Percentiles rank a stretch among this genome's conserved stretches.
phyloP scores from a whole-genome alignment of 495 filamentous ascomycete species.

The Beverwykella pulmonaria region DNA sequence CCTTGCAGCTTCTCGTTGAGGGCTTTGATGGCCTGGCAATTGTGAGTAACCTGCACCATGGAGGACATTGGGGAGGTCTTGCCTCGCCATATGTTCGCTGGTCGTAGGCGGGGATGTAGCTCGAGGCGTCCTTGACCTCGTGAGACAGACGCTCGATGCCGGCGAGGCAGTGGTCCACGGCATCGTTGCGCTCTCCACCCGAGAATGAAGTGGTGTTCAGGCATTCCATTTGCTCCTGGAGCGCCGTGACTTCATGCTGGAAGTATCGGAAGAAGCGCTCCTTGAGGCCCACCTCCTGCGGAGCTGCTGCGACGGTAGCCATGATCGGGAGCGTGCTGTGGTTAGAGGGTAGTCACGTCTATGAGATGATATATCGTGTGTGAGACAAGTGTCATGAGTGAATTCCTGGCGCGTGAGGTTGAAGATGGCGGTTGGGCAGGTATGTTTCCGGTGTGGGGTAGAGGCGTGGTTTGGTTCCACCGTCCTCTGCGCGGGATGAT shows the following conservation, averaged over 20 bases:
- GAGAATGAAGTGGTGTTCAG: conserved; percentile 56
- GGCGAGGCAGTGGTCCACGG: conserved; percentile 68
- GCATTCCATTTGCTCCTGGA: conserved; percentile 64
- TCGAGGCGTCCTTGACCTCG: conserved; percentile 68
- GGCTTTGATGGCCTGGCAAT: conserved; percentile 64
- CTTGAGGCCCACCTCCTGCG: conserved; percentile 55
- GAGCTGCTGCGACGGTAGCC: conserved; percentile 7
- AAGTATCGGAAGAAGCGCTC: conserved; percentile 81
- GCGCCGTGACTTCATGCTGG: conserved; percentile 66
- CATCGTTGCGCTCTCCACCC: conserved; percentile 62
- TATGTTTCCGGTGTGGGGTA: conserved; percentile 15
- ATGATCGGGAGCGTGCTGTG: not conserved
- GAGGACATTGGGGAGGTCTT: conserved; percentile 21
- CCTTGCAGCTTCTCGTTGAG: conserved; percentile 67
- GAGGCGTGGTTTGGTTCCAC: not conserved
- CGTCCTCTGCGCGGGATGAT: too few relatives aligned
- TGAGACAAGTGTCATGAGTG: not conserved
- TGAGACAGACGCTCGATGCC: conserved; percentile 67
- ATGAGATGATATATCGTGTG: not conserved
- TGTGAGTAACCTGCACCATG: not conserved
- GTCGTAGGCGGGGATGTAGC: conserved; percentile 74
- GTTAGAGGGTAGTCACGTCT: not conserved
- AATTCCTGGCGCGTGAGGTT: not conserved
- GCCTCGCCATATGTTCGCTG: conserved; percentile 75
- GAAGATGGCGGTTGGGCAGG: not conserved